phyloP scores from a whole-genome alignment of 2,329 filamentous ascomycete genomes.

The Cercospora sesami region DNA sequence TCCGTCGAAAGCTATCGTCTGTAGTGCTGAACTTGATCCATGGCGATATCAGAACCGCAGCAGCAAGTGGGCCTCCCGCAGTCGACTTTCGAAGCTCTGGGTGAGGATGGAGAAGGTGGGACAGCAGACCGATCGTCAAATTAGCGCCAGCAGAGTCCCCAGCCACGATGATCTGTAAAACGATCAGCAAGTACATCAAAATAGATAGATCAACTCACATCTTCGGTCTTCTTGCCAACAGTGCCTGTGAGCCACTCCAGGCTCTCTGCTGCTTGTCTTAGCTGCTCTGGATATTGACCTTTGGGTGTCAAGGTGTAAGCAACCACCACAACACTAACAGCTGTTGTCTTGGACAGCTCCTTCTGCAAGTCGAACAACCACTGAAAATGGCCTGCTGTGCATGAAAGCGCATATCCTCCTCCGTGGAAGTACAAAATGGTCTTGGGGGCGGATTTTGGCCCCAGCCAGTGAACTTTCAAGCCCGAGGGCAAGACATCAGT shows the following conservation, averaged over 20 bases:
- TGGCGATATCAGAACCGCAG: slow-evolving; percentile 57
- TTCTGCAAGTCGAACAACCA: slow-evolving; percentile 50
- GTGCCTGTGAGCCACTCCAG: slow-evolving; percentile 47
- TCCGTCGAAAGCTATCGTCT: slow-evolving; percentile 46
- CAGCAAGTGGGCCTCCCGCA: slow-evolving; percentile 49
- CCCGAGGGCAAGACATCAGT: slow-evolving; percentile 46
- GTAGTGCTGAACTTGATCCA: slow-evolving; percentile 57
- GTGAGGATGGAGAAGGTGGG: slow-evolving; percentile 59
- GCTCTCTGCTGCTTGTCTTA: slow-evolving; percentile 49
- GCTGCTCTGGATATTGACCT: slow-evolving; percentile 51
- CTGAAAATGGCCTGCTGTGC: slow-evolving; percentile 49
- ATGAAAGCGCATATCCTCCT: slow-evolving; percentile 58
- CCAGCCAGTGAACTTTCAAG: slow-evolving; percentile 51
- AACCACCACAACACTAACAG: slow-evolving; percentile 54
- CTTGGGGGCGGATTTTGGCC: slow-evolving; percentile 42
- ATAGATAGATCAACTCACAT: slow-evolving; percentile 29
- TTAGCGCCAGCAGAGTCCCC: slow-evolving; percentile 59
- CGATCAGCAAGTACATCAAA: background rate
- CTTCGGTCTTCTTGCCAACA: slow-evolving; percentile 39
- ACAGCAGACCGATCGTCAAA: slow-evolving; percentile 48
- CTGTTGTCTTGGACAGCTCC: slow-evolving; percentile 42
- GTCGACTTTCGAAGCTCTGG: slow-evolving; percentile 45
- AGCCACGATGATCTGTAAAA: slow-evolving; percentile 46
- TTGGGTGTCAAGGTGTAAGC: slow-evolving; percentile 56
- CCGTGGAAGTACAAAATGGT: slow-evolving; percentile 52